Percentiles rank a stretch among this genome's conserved stretches.
Evolutionary conservation across 2,329 filamentous ascomycete genomes (phyloP).

Genomic region (Chaetomium globosum): DNA sequence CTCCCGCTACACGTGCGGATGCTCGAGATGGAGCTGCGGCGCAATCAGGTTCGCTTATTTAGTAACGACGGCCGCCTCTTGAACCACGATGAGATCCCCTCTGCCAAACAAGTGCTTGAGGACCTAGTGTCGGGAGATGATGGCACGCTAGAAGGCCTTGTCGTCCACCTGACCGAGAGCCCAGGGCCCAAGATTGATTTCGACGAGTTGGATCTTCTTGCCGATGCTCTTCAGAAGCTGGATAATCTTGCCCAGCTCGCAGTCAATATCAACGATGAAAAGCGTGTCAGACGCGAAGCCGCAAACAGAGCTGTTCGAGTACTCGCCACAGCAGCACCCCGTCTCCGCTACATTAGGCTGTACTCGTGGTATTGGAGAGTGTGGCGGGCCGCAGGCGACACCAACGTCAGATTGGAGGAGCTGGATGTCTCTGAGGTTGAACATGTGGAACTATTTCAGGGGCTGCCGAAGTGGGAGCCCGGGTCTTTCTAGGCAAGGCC

Average conservation of each 20-base stretch:
- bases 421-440: background rate
- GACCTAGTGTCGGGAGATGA: conserved; percentile 15
- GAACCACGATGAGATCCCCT: background rate
- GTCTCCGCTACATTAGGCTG: conserved; percentile 14
- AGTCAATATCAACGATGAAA: background rate
- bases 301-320: background rate
- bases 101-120: background rate
- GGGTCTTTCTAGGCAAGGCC: background rate
- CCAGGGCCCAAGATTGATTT: background rate
- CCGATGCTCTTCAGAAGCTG: background rate
- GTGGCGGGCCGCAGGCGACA: background rate
- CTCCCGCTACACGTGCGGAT: conserved; percentile 14
- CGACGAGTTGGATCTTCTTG: background rate
- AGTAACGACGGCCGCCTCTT: background rate
- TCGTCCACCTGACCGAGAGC: background rate
- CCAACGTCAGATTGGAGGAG: background rate
- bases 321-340: background rate
- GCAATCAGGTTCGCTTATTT: background rate
- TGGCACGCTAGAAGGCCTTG: conserved; percentile 14
- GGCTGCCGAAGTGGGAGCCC: background rate
- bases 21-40: conserved; percentile 2
- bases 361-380: conserved; percentile 1
- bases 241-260: conserved; percentile 13
- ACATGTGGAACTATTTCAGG: conserved; percentile 13
- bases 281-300: background rate